Evolutionary conservation across 768 basidiomycete genomes (phyloP).

Genomic region (Tulasnella sp.): DNA sequence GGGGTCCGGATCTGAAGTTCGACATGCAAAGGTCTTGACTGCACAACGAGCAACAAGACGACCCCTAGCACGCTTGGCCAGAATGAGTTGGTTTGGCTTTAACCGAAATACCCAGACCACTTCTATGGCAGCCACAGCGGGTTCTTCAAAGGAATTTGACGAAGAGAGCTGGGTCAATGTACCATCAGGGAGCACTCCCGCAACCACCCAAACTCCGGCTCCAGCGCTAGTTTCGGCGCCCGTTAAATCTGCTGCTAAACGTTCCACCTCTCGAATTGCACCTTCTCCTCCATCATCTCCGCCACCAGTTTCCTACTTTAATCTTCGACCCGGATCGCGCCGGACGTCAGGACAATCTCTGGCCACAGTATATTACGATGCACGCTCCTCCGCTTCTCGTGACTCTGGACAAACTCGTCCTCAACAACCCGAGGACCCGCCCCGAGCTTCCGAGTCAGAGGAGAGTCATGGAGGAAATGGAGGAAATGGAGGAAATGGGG

Average conservation of each 20-base stretch:
- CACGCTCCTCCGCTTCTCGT: not conserved
- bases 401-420: not conserved
- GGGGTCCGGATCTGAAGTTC: not conserved
- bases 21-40: conserved; percentile 5
- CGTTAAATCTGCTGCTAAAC: not conserved
- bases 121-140: not conserved
- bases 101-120: not conserved
- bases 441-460: not conserved
- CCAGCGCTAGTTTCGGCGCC: no score
- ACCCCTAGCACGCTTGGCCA: conserved; percentile 2
- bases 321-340: no score
- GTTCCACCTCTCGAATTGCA: not conserved
- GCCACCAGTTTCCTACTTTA: conserved; percentile 3
- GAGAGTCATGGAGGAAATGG: no score
- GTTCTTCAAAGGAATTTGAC: conserved; percentile 1
- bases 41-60: conserved; percentile 9
- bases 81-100: conserved; percentile 8
- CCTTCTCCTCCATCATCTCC: not conserved
- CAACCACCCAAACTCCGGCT: no score
- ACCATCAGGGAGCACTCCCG: not conserved
- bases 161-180: conserved; percentile 1
- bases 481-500: no score
- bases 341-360: not conserved
- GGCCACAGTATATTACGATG: not conserved
- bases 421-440: not conserved